Base-by-base conservation (phyloP, 1,284 basidiomycete species). In the Cutaneotrichosporon cutaneum region DNA sequence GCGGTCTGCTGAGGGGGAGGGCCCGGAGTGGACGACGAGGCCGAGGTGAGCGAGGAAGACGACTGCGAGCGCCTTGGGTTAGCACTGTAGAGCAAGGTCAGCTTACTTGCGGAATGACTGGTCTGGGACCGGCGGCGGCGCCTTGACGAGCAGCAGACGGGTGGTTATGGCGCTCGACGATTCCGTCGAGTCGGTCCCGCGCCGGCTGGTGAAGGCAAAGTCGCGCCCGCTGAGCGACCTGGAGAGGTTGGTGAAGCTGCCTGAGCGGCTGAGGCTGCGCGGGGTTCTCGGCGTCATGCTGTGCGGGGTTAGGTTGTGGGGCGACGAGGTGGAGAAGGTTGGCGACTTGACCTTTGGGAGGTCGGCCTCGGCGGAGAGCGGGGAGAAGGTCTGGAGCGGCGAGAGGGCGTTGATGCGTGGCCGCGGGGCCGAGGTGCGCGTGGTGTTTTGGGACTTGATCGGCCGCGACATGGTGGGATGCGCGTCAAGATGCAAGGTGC, bases 371-470 rank as follows among this genome's bases (percentile, higher is more conserved):
- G 45, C 14, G 11, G 35, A 21, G n/a, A 80, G 68, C 0, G 78
- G 75, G 4, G 77, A 78, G 56, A 80, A 70, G 2, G 73, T 65
- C 62, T 80, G 77, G 3, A 80, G 66, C 0, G 78, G 76, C 2
- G 73, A 76, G 10, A 80, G 61, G 0, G 77, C 78, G n/a, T 67
- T 72, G 27, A 74, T 59, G 14, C 68, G 69, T 21, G 48, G 48
- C 8, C 48, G 47, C 21, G 36, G 18, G 16, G 18, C 39, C 39
- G 18, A 42, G 6, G 39, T 8, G 14, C 67, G 66, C 52, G 85
- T 85, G 54, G 84, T 83, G 30, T 86, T 87, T 44, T 83, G 83
- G 0, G 89, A 90, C 42, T 61, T 58, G 21, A 33, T 30, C 24
- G 59, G 33, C 2, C 16, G 39, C 33, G 44, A 21, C 62, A 64